Conservation (phyloP, 257 asterid genomes). For the Nicotiana attenuata region DNA sequence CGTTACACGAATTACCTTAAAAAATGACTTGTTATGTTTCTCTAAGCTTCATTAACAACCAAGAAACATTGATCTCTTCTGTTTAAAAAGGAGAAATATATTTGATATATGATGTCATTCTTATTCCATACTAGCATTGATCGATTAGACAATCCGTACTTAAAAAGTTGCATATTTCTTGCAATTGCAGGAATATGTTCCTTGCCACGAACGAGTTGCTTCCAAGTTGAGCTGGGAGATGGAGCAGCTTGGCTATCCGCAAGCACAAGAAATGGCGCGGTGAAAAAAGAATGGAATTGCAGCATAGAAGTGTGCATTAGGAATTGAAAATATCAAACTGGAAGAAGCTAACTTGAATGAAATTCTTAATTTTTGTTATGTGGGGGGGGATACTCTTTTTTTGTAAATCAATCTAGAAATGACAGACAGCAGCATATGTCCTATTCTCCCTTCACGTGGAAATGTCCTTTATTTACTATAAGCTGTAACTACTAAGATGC, state of each 20-base stretch:
- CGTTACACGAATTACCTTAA: not conserved
- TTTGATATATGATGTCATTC: not conserved
- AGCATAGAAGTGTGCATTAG: slow-evolving; percentile 19
- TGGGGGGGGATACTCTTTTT: slow-evolving; percentile 25
- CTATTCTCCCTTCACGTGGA: slow-evolving; percentile 6
- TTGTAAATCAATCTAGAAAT: slow-evolving; percentile 49
- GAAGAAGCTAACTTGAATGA: slow-evolving; percentile 42
- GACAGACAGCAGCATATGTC: slow-evolving; percentile 2
- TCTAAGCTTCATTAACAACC: not conserved
- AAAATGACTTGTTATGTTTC: not conserved
- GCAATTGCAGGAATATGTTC: slow-evolving; percentile 35
- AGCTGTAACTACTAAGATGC: slow-evolving; percentile 40
- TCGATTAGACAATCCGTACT: not conserved
- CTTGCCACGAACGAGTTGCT: slow-evolving; percentile 38
- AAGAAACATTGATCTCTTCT: not conserved
- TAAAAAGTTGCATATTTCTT: not conserved
- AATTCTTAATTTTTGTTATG: slow-evolving; percentile 25
- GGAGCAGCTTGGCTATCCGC: slow-evolving; percentile 37
- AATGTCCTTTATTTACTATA: slow-evolving; percentile 16
- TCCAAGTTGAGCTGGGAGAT: slow-evolving; percentile 46
- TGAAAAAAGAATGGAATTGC: slow-evolving; percentile 30
- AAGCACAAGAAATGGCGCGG: slow-evolving; percentile 37
- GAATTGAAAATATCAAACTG: slow-evolving; percentile 21
- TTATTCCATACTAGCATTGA: not conserved
- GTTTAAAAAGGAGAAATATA: not conserved